Percentiles rank a stretch among this genome's conserved stretches.
Evolutionary conservation across 305 asterid genomes (phyloP).

Genomic region (Withania somnifera): DNA sequence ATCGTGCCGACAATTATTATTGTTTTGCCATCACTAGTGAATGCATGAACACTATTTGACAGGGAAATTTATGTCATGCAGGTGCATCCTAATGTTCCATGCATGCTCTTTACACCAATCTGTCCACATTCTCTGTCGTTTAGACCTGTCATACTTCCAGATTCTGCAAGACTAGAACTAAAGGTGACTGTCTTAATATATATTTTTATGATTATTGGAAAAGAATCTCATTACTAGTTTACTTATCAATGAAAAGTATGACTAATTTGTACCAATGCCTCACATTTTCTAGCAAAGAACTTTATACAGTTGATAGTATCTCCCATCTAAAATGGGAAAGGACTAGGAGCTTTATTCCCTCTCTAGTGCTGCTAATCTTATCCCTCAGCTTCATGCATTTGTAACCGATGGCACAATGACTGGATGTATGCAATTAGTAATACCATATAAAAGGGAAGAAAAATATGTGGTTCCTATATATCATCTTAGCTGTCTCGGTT

Average conservation of each 20-base stretch:
- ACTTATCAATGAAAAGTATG: background rate
- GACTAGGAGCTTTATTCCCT: background rate
- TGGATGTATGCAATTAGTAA: background rate
- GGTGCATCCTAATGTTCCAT: constrained; percentile 99
- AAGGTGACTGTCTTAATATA: constrained; percentile 44
- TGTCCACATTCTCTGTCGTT: constrained; percentile 98
- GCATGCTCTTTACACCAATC: constrained; percentile 96
- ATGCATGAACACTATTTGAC: background rate
- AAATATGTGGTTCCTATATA: background rate
- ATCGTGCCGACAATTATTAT: background rate
- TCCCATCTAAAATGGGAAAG: background rate
- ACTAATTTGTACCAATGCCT: background rate
- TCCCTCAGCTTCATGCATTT: background rate
- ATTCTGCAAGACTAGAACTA: constrained; percentile 85
- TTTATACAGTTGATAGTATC: background rate
- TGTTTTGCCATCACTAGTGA: background rate
- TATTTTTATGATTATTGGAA: background rate
- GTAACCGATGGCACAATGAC: background rate
- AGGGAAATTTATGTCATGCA: constrained; percentile 19
- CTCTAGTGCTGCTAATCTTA: background rate
- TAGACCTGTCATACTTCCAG: constrained; percentile 97
- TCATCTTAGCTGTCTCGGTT: background rate
- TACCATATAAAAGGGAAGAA: background rate
- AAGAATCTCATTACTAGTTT: background rate
- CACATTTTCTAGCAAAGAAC: background rate